These are phyloP conservation scores for Immersiporthe knoxdaviesiana DNA, from an alignment of 2,329 filamentous ascomycete species.

Conservation along the genomic window DNA sequence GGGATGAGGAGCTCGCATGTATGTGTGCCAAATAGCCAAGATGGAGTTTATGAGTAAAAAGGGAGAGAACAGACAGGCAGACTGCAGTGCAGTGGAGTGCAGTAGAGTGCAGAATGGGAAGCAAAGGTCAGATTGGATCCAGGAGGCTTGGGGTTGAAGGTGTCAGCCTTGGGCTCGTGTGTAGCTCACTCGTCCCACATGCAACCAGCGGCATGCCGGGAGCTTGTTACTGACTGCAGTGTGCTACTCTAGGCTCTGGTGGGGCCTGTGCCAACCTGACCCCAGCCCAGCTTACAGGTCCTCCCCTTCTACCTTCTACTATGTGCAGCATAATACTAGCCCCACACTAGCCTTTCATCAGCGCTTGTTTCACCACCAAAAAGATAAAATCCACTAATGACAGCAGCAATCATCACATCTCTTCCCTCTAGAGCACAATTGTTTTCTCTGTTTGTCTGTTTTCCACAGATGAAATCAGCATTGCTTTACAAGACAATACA, in stretches of 20 bases:
- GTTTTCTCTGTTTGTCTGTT: background rate
- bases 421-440: background rate
- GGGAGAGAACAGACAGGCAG: conserved; percentile 7
- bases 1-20: background rate
- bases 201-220: background rate
- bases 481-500: background rate
- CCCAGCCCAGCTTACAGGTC: background rate
- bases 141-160: conserved; percentile 17
- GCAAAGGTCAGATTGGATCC: conserved; percentile 15
- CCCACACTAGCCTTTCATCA: conserved; percentile 17
- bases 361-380: conserved; percentile 9
- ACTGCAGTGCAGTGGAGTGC: background rate
- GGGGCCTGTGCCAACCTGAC: background rate
- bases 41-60: conserved; percentile 5
- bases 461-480: background rate
- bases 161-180: conserved; percentile 29
- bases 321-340: background rate
- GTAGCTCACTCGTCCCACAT: conserved; percentile 17
- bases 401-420: background rate
- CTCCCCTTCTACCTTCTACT: no score
- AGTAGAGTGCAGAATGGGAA: background rate
- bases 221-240: background rate
- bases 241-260: background rate
- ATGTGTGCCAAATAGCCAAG: background rate
- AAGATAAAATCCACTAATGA: background rate